phyloP scores from a whole-genome alignment of 495 filamentous ascomycete genomes.

The Lepidopterella palustris region DNA sequence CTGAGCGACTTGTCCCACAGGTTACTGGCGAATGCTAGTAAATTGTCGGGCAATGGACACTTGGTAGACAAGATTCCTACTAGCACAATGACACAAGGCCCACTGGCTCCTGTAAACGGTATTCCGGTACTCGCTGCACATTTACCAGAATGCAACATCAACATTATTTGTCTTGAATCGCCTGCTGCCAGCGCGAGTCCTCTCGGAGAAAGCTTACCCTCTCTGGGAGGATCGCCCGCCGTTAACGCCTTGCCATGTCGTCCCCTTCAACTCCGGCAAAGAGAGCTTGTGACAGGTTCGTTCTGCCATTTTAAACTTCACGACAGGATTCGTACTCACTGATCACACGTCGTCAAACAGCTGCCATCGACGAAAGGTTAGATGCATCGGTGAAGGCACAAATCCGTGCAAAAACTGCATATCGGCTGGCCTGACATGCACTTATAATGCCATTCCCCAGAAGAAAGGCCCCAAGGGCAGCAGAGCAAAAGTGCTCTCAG shows the following conservation, averaged over 20 bases:
- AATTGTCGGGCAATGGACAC: conserved; percentile 7
- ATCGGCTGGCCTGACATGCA: conserved; percentile 62
- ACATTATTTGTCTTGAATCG: not conserved
- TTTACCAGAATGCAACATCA: not conserved
- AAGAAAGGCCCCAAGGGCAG: conserved; percentile 83
- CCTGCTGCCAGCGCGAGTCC: conserved; percentile 1
- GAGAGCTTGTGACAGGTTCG: conserved; percentile 30
- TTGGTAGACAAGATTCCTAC: conserved; percentile 9
- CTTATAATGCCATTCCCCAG: conserved; percentile 75
- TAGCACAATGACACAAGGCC: conserved; percentile 26
- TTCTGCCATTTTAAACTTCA: not conserved
- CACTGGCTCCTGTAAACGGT: conserved; percentile 5
- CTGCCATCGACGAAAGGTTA: conserved; percentile 79
- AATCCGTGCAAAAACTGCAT: conserved; percentile 68
- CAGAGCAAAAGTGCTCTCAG: conserved; percentile 73
- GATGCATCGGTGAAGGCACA: conserved; percentile 57
- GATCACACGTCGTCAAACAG: conserved; percentile 3
- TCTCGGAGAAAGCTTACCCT: conserved; percentile 9
- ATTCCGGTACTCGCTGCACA: not conserved
- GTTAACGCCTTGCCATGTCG: conserved; percentile 2
- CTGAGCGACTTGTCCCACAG: too few species aligned
- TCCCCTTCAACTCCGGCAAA: conserved; percentile 21
- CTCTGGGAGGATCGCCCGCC: not conserved
- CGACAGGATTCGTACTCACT: conserved; percentile 1
- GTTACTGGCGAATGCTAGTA: conserved; percentile 13